Evolutionary conservation across 305 asterid genomes (phyloP).

Genomic region (Nicotiana rustica): DNA sequence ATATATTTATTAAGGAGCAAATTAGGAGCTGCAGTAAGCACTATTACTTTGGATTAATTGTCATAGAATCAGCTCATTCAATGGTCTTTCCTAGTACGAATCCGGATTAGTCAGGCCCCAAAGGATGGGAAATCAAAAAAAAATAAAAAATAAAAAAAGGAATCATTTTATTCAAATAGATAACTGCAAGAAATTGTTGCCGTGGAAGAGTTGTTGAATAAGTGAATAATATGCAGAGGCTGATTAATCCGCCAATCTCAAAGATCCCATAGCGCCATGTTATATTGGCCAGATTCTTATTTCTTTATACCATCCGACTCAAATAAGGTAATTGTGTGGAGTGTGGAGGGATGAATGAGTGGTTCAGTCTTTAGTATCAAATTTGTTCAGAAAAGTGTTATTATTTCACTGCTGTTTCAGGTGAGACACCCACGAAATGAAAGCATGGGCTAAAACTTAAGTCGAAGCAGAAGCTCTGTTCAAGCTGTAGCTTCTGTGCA

Average conservation of each 20-base stretch:
- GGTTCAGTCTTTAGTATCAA: not conserved
- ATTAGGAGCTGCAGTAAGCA: conserved; percentile 7
- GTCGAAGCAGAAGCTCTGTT: not conserved
- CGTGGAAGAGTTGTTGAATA: not conserved
- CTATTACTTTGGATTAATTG: not conserved
- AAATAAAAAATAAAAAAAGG: no score
- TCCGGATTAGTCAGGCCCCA: no score
- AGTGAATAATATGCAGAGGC: not conserved
- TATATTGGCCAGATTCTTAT: not conserved
- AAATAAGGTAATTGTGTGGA: not conserved
- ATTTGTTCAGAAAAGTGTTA: not conserved
- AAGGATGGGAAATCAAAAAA: no score
- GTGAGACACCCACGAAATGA: not conserved
- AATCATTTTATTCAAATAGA: not conserved
- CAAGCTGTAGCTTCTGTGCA: not conserved
- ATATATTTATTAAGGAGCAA: not conserved
- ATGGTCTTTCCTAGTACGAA: no score
- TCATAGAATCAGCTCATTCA: not conserved
- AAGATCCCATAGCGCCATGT: not conserved
- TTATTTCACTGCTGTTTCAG: not conserved
- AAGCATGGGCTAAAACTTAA: not conserved
- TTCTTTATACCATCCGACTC: not conserved
- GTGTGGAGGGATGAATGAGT: not conserved
- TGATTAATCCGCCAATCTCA: not conserved
- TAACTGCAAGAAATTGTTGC: not conserved